Conservation (phyloP, 2,329 filamentous ascomycete species). For the Fusarium sp. region DNA sequence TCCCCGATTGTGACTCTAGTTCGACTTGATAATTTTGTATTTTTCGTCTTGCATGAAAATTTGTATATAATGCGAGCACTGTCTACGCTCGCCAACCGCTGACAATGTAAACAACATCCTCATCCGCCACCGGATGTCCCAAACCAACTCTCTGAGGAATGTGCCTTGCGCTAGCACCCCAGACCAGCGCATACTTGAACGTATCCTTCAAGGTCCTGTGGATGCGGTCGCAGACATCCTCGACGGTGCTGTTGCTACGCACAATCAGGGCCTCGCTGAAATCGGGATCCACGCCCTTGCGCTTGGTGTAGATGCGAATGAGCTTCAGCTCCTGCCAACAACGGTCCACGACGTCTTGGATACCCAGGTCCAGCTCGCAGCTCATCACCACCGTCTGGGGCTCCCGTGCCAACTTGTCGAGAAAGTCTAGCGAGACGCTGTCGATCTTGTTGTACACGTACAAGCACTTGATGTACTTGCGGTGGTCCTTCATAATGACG, state of each 20-base stretch:
- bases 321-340: slow-evolving; percentile 95
- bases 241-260: slow-evolving; percentile 87
- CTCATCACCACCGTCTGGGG: slow-evolving; percentile 97
- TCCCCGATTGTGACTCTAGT: slow-evolving; percentile 22
- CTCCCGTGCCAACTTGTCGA: slow-evolving; percentile 92
- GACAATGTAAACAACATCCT: slow-evolving; percentile 79
- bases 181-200: slow-evolving; percentile 98
- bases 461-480: slow-evolving; percentile 94
- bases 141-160: slow-evolving; percentile 94
- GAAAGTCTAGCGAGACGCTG: slow-evolving; percentile 91
- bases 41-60: not conserved
- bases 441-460: slow-evolving; percentile 99
- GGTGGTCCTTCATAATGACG: slow-evolving; percentile 98
- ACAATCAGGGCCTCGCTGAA: slow-evolving; percentile 96
- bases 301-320: slow-evolving; percentile 96
- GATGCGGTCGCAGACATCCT: slow-evolving; percentile 97
- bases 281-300: slow-evolving; percentile 91
- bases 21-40: not conserved
- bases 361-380: slow-evolving; percentile 94
- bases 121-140: slow-evolving; percentile 81
- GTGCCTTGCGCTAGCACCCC: slow-evolving; percentile 96
- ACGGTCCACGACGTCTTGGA: slow-evolving; percentile 92
- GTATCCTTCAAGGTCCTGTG: slow-evolving; percentile 96
- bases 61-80: not conserved
- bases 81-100: slow-evolving; percentile 74